Conservation (phyloP, 2,329 filamentous ascomycete genomes). For the Beauveria sp. region DNA sequence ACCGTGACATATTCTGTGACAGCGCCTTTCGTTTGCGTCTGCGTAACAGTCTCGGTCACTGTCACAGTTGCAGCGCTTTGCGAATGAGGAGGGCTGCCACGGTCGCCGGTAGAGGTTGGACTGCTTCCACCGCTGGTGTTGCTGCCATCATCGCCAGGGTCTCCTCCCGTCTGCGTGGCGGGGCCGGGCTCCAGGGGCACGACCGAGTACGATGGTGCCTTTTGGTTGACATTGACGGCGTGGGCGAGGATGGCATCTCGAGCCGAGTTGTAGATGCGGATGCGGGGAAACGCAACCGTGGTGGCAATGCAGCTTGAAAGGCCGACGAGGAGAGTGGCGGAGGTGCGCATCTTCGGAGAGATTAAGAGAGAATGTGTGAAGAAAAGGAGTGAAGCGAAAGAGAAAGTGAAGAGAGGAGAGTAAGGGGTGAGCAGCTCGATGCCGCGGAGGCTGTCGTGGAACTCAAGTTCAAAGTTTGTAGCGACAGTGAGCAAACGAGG, state of each 20-base stretch:
- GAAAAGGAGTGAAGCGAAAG: not conserved
- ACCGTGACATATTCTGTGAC: constrained; percentile 22
- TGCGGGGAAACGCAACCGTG: constrained; percentile 22
- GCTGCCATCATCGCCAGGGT: constrained; percentile 15
- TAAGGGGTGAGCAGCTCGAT: not conserved
- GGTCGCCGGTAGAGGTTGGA: constrained; percentile 5
- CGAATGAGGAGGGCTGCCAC: not conserved
- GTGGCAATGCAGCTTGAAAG: constrained; percentile 22
- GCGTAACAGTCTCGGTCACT: constrained; percentile 24
- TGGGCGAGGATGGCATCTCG: constrained; percentile 2
- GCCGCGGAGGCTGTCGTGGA: not conserved
- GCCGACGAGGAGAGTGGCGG: constrained; percentile 22
- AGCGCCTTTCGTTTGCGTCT: constrained; percentile 24
- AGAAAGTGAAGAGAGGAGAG: not conserved
- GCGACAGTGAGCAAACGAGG: not conserved
- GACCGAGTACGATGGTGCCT: constrained; percentile 30
- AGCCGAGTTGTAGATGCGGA: constrained; percentile 14
- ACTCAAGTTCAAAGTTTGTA: not conserved
- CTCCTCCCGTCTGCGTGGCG: not conserved
- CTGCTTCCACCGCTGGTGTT: constrained; percentile 16
- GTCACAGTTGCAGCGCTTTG: constrained; percentile 12
- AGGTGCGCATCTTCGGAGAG: constrained; percentile 22
- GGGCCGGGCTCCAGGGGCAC: constrained; percentile 29
- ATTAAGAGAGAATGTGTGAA: not conserved
- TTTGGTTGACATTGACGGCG: not conserved